phyloP scores from a whole-genome alignment of 345 rosid genomes.

The Garcia nutans region DNA sequence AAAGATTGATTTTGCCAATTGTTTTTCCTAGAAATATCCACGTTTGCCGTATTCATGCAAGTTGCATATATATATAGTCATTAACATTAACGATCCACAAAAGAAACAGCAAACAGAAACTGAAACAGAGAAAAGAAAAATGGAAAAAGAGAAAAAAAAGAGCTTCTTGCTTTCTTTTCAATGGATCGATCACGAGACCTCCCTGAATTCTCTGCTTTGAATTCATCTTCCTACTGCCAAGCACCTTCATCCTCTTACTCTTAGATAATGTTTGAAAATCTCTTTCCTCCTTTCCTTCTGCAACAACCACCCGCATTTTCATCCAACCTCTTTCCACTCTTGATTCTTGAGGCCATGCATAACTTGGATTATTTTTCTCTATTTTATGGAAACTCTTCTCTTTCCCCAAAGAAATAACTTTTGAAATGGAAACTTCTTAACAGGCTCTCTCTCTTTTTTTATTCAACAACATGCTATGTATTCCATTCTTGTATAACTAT shows the following conservation, averaged over 20 bases:
- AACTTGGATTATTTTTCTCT: not conserved
- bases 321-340: conserved; percentile 17
- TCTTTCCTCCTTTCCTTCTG: conserved; percentile 18
- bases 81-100: conserved; percentile 32
- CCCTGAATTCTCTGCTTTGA: conserved; percentile 65
- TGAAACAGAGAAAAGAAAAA: not conserved
- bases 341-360: conserved; percentile 18
- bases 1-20: not conserved
- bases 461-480: not conserved
- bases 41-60: not conserved
- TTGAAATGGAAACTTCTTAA: conserved; percentile 16
- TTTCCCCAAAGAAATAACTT: not conserved
- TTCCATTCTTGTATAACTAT: conserved; percentile 23
- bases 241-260: conserved; percentile 32
- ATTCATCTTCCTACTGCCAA: conserved; percentile 58
- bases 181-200: conserved; percentile 80
- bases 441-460: conserved; percentile 6
- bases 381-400: conserved; percentile 16
- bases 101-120: not conserved
- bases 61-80: not conserved
- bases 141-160: not conserved
- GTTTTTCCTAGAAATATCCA: not conserved
- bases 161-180: conserved; percentile 44
- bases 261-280: conserved; percentile 33
- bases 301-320: conserved; percentile 23